Percentiles rank a stretch among this genome's conserved stretches.
Evolutionary conservation across 352 stramenopile genomes (phyloP).

Genomic region (Pythium inflatum): DNA sequence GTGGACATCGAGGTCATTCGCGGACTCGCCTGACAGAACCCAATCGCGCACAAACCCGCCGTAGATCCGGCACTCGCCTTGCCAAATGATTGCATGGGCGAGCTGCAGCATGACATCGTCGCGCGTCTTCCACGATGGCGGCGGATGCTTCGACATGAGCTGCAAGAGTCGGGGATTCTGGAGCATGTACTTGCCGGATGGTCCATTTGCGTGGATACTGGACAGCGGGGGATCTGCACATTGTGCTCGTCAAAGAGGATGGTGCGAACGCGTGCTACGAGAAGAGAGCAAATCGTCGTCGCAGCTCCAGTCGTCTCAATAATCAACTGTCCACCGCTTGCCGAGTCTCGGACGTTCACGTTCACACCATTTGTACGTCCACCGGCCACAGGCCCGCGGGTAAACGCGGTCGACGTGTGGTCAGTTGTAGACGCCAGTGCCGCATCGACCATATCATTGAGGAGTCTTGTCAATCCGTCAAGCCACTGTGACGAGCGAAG

Average conservation of each 20-base stretch:
- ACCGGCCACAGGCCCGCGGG: no score
- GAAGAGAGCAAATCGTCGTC: conserved; percentile 7
- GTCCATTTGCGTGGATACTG: background rate
- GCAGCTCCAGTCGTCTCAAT: background rate
- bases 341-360: no score
- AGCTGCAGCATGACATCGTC: conserved; percentile 40
- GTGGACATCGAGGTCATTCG: conserved; percentile 35
- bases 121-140: conserved; percentile 21
- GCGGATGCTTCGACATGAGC: conserved; percentile 7
- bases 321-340: background rate
- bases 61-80: conserved; percentile 20
- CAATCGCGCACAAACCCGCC: conserved; percentile 37
- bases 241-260: background rate
- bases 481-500: background rate
- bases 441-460: background rate
- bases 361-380: no score
- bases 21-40: conserved; percentile 30
- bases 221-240: background rate
- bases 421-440: background rate
- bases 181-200: background rate
- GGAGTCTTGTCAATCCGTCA: background rate
- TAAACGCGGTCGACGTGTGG: no score
- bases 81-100: conserved; percentile 30
- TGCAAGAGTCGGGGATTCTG: conserved; percentile 17
- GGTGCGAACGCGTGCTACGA: background rate